Percentiles rank a stretch among this genome's conserved stretches.
Evolutionary conservation across 345 rosid genomes (phyloP).

Genomic region (Geranium brycei): DNA sequence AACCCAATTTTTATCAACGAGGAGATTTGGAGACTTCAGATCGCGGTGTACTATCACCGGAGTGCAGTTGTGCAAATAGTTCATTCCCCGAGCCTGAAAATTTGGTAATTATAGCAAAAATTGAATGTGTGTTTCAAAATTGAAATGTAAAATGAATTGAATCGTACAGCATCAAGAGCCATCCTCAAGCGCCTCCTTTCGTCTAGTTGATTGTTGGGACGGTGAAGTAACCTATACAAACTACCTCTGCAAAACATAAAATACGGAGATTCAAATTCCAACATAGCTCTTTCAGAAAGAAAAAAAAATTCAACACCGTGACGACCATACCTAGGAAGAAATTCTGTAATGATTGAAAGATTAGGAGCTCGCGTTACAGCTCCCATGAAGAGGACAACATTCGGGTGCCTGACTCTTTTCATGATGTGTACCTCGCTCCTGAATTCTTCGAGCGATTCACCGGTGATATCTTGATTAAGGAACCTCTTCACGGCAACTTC

Average conservation of each 20-base stretch:
- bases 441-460: slow-evolving; percentile 77
- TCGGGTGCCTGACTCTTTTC: slow-evolving; percentile 82
- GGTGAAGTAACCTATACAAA: slow-evolving; percentile 77
- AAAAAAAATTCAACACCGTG: neutral
- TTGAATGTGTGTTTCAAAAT: neutral
- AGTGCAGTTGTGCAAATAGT: slow-evolving; percentile 80
- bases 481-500: slow-evolving; percentile 95
- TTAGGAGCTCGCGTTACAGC: slow-evolving; percentile 85
- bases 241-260: slow-evolving; percentile 71
- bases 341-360: slow-evolving; percentile 87
- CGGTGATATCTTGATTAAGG: slow-evolving; percentile 66
- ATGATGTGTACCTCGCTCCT: slow-evolving; percentile 80
- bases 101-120: slow-evolving; percentile 1
- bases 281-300: slow-evolving; percentile 3
- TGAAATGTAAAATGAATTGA: slow-evolving; percentile 10
- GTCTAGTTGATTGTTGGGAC: slow-evolving; percentile 88
- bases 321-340: slow-evolving; percentile 64
- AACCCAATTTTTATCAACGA: slow-evolving; percentile 93
- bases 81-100: slow-evolving; percentile 93
- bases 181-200: slow-evolving; percentile 84
- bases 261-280: slow-evolving; percentile 2
- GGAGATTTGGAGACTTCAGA: slow-evolving; percentile 86
- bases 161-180: slow-evolving; percentile 87
- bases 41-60: slow-evolving; percentile 87
- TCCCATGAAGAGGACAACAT: slow-evolving; percentile 99